Evolutionary conservation across 176 grass and related monocot species (phyloP), one percentile per base, ranked within the genome.

Genomic region (Alloteropsis semialata): DNA sequence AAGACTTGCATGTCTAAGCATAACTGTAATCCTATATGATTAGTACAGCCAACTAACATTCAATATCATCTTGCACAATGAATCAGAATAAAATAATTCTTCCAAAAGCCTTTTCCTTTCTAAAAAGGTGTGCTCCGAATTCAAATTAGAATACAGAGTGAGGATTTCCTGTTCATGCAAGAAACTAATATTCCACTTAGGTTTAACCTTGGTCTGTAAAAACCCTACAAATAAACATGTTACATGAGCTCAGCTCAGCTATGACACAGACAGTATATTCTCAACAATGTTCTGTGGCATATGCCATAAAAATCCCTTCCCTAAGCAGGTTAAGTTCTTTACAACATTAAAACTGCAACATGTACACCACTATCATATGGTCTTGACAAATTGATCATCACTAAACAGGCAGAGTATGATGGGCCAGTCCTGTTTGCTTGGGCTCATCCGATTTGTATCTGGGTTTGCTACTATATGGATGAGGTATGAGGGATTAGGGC

Each of bases 1-100:
- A 62, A 85, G 30, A 59, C 10, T 43, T 84, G 62, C 41, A 75
- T 12, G 24, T 48, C 74, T 63, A 65, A 73, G 50, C 22, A 8
- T 76, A 39, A 68, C 24, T 3, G 19, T 42, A 61, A 84, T 10
- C 54, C 27, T 69, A 62, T 11, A 61, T 0, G 15, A 43, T 38
- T 29, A 61, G 17, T 77, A 9, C 74, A 76, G 53, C 14, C 24
- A 76, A 59, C 32, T 39, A 76, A 62, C 11, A 78, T 30, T 13
- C 36, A 77, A 61, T 22, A 50, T 30, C 28, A 50, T 56, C 13
- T 46, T 19, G 43, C 5, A 30, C 13, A 10, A 45, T 54, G 71
- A 19, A 54, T 78, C 50, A 38, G 21, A 38, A 75, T 24, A 63
- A 64, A 34, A 86, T 4, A 24, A 22, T 29, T 75, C 10, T 86